phyloP scores from a whole-genome alignment of 768 basidiomycete genomes.

The Amanita pallidorosea region DNA sequence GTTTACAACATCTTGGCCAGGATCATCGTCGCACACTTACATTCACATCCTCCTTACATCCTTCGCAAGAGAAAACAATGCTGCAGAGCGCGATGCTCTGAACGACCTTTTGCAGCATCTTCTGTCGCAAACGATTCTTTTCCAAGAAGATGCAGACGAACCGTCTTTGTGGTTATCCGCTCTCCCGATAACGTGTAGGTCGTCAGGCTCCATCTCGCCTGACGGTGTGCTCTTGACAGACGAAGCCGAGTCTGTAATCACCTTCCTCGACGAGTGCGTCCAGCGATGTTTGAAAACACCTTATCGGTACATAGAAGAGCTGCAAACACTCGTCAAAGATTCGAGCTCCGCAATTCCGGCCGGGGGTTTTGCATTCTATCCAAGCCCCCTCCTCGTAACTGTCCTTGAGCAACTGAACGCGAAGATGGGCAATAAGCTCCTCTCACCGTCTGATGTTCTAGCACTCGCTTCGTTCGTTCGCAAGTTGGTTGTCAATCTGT shows the following conservation, averaged over 20 bases:
- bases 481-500: conserved; percentile 47
- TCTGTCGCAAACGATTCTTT: conserved; percentile 67
- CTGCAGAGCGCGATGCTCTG: conserved; percentile 39
- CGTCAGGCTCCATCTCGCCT: conserved; percentile 27
- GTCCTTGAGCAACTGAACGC: conserved; percentile 69
- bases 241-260: conserved; percentile 45
- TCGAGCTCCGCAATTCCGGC: conserved; percentile 4
- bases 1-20: conserved; percentile 20
- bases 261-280: conserved; percentile 81
- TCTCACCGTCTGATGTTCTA: conserved; percentile 50
- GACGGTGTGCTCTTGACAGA: conserved; percentile 43
- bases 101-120: conserved; percentile 46
- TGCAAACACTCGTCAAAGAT: conserved; percentile 23
- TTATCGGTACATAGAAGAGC: conserved; percentile 76
- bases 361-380: conserved; percentile 22
- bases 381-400: conserved; percentile 74
- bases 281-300: conserved; percentile 76
- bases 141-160: conserved; percentile 69
- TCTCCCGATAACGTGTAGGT: conserved; percentile 37
- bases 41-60: conserved; percentile 64
- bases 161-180: conserved; percentile 63
- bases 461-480: conserved; percentile 55
- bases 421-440: conserved; percentile 44
- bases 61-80: conserved; percentile 37
- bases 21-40: conserved; percentile 51